Conservation (phyloP, 163 green algal genomes). For the Chloromonas sp. region DNA sequence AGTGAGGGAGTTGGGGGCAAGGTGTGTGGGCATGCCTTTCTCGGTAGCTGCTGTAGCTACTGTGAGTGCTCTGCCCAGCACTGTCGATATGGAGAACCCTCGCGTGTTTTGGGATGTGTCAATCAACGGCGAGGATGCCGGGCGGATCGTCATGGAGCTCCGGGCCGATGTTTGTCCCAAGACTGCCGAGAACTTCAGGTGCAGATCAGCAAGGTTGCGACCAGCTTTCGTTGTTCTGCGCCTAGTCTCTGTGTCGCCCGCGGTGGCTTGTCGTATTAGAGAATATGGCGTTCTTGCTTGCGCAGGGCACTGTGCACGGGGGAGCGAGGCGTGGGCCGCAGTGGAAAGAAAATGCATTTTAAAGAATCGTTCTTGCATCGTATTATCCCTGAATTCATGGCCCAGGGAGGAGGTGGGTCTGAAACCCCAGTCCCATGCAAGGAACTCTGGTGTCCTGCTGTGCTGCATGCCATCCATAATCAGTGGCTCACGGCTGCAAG, state of each 20-base stretch:
- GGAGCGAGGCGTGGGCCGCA: conserved; percentile 57
- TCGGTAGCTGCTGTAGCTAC: too few species aligned
- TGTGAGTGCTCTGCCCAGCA: too few species aligned
- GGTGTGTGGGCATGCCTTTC: too few species aligned
- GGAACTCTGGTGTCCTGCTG: background rate
- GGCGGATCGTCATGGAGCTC: conserved; percentile 75
- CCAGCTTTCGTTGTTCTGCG: background rate
- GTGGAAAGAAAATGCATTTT: conserved; percentile 67
- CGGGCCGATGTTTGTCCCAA: conserved; percentile 58
- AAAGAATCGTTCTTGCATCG: conserved; percentile 88
- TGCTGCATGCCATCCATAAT: background rate
- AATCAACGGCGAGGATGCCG: conserved; percentile 55
- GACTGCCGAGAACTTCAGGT: conserved; percentile 80
- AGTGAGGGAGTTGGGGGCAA: too few species aligned
- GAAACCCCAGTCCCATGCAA: background rate
- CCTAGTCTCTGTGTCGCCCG: too few species aligned
- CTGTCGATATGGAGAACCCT: conserved; percentile 11
- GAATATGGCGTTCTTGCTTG: background rate
- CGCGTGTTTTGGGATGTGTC: conserved; percentile 79
- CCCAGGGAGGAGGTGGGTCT: conserved; percentile 52
- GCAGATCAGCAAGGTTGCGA: background rate
- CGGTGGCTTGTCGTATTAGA: background rate
- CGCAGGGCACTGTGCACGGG: conserved; percentile 60
- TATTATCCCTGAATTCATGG: conserved; percentile 79
- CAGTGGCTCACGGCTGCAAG: too few species aligned